These are phyloP conservation scores for Arctium lappa DNA, from an alignment of 129 eudicot species.

Conservation along the genomic window DNA sequence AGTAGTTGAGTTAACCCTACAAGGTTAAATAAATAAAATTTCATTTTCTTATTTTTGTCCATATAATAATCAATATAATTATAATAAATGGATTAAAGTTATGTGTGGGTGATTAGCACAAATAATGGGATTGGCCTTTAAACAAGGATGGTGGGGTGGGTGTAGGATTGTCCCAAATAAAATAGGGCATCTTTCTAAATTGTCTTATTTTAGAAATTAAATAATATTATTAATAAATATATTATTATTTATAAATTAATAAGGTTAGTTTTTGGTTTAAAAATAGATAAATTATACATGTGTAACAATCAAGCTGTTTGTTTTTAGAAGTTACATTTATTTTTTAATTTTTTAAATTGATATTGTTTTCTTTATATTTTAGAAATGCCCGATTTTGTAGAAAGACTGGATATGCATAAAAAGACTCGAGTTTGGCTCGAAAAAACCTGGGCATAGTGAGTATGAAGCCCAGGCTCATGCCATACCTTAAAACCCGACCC, in stretches of 20 bases:
- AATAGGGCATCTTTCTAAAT: neutral
- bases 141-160: conserved; percentile 1
- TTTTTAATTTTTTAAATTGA: too few relatives aligned
- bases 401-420: too few relatives aligned
- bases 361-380: too few relatives aligned
- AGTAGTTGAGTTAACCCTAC: too few relatives aligned
- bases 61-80: neutral
- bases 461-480: too few relatives aligned
- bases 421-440: neutral
- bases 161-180: neutral
- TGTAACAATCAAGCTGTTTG: too few relatives aligned
- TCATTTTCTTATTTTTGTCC: neutral
- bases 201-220: neutral
- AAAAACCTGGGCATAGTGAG: neutral
- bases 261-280: too few relatives aligned
- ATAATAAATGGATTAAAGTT: neutral
- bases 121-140: neutral
- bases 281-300: too few relatives aligned
- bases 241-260: too few relatives aligned
- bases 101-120: neutral
- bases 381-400: too few relatives aligned
- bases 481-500: neutral
- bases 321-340: too few relatives aligned
- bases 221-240: too few relatives aligned
- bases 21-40: neutral